Base-by-base conservation (phyloP, 192 early-diverging fungal genomes). In the Backusella westeae region DNA sequence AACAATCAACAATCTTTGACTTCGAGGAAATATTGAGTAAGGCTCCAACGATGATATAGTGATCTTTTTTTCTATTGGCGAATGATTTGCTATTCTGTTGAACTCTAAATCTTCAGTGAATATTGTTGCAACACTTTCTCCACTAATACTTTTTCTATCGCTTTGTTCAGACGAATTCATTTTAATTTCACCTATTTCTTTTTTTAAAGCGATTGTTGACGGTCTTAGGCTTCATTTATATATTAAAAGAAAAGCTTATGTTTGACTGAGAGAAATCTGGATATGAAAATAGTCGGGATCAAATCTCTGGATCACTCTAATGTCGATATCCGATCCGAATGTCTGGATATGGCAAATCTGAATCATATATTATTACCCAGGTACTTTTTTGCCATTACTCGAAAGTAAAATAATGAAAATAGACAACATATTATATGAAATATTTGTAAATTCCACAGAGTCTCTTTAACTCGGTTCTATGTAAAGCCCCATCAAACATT, bases 1-100 rank as follows among this genome's bases (percentile, higher is more conserved):
- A 12, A 86, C 39, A 19, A 86, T 81, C 3, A 80, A 73, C 10
- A 56, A 59, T 56, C 80, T 82, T 66, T 78, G 77, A 35, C 34
- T 59, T 36, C 66, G 23, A n/a, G 35, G 44, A 19, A 79, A 79
- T 26, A 70, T 21, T 34, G 78, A 75, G 14, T 79, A 79, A 8
- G 78, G 63, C 10, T 75, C 41, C 23, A 63, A 23, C 7, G 56
- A 63, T 12, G 56, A 14, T 14, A 63, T 23, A 29, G 56, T 63
- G 3, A 4, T 10, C 10, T 63, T 63, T 63, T 26, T 63, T 63
- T 63, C 26, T 29, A 63, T 29, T 29, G 56, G 56, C 1, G 8
- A 26, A 29, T 63, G 9, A 63, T 63, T 14, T 29, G 21, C 56
- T 63, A 10, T 63, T 63, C 23, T 29, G 23, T 29, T 23, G 29